Evolutionary conservation across 2,329 filamentous ascomycete species (phyloP).

Genomic region (Diaporthe australafricana): DNA sequence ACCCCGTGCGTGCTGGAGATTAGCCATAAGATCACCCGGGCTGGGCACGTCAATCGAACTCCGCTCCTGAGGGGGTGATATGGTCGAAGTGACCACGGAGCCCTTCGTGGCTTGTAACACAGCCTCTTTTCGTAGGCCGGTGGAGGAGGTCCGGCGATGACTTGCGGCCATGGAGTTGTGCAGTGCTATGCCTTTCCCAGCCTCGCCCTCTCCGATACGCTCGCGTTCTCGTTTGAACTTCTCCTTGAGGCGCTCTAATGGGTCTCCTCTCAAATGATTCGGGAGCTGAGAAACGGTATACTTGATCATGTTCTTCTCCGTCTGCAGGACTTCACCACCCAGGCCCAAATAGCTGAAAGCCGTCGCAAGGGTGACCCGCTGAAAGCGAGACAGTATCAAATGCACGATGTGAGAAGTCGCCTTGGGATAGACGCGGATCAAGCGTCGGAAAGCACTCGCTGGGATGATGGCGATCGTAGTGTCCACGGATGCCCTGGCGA

Average conservation of each 20-base stretch:
- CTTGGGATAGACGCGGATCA: constrained; percentile 95
- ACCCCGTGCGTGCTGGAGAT: constrained; percentile 76
- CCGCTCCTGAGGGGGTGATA: constrained; percentile 55
- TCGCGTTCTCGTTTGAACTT: constrained; percentile 91
- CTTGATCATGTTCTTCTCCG: constrained; percentile 92
- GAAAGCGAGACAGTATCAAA: constrained; percentile 93
- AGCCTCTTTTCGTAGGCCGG: constrained; percentile 82
- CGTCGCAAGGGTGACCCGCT: constrained; percentile 93
- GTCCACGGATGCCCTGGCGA: constrained; percentile 94
- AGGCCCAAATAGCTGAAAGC: constrained; percentile 94
- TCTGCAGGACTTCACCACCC: constrained; percentile 90
- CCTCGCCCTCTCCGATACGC: constrained; percentile 82
- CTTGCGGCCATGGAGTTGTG: constrained; percentile 80
- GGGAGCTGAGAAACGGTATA: constrained; percentile 93
- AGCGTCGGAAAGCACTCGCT: constrained; percentile 90
- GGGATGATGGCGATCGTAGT: constrained; percentile 99
- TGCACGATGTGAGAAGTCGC: constrained; percentile 98
- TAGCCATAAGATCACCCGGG: constrained; percentile 83
- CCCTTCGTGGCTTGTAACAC: constrained; percentile 74
- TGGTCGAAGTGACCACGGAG: constrained; percentile 56
- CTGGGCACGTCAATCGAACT: constrained; percentile 64
- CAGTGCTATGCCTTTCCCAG: constrained; percentile 91
- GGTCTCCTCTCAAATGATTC: constrained; percentile 87
- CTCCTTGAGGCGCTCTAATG: constrained; percentile 86
- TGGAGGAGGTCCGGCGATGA: constrained; percentile 72